A percentile compares a stretch with the other conserved stretches of the same genome.
phyloP scores from a whole-genome alignment of 805 yeast genomes.

The Teunomyces barrocoloradensis region DNA sequence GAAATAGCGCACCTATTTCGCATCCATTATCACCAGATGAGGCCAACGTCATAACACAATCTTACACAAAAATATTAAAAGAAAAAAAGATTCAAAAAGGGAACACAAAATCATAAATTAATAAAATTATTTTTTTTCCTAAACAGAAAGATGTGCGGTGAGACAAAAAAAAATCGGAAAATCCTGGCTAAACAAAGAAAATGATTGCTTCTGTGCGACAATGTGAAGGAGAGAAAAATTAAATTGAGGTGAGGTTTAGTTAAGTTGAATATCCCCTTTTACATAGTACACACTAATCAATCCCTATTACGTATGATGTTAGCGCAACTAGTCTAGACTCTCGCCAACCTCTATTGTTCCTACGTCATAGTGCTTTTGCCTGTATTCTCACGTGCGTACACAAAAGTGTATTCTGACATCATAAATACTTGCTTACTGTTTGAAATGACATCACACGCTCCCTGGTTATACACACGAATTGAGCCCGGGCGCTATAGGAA shows the following conservation, averaged over 20 bases:
- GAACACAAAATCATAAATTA: background rate
- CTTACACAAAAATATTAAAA: background rate
- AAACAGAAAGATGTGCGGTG: background rate
- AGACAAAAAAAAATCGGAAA: background rate
- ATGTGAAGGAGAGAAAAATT: background rate
- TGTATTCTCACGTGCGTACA: constrained; percentile 3
- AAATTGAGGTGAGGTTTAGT: no score
- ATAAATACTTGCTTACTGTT: background rate
- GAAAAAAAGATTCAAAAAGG: background rate
- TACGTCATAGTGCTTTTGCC: background rate
- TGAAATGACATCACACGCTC: background rate
- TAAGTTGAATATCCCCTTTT: no score
- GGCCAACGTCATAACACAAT: constrained; percentile 1
- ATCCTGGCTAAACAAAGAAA: background rate
- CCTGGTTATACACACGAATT: background rate
- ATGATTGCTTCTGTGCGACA: background rate
- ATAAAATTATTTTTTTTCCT: background rate
- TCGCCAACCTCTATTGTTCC: background rate
- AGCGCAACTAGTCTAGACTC: background rate
- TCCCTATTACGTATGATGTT: no score
- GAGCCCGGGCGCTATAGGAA: background rate
- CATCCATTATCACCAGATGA: constrained; percentile 3
- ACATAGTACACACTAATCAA: no score
- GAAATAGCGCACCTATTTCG: background rate
- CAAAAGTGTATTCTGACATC: constrained; percentile 1